Percentiles rank a stretch among this genome's conserved stretches.
Conservation (phyloP, 352 stramenopile species). For the Pythium oligandrum region DNA sequence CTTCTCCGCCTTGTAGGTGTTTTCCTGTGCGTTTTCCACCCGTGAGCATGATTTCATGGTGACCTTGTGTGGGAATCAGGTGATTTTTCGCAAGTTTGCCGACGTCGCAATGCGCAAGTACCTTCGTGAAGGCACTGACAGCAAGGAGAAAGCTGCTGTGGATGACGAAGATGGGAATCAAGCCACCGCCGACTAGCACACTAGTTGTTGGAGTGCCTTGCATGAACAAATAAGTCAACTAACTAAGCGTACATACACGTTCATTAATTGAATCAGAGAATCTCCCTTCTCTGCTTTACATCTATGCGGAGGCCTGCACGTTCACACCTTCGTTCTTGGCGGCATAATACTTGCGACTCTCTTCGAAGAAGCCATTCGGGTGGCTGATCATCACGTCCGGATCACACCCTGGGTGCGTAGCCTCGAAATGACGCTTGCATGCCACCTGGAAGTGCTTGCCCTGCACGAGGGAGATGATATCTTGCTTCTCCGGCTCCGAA, state of each 20-base stretch:
- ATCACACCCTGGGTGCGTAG: conserved; percentile 81
- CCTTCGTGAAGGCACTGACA: conserved; percentile 27
- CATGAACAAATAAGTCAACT: no score
- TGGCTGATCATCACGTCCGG: conserved; percentile 96
- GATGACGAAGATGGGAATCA: conserved; percentile 12
- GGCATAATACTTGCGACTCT: conserved; percentile 92
- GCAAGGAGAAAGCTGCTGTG: conserved; percentile 7
- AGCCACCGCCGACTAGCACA: conserved; percentile 4
- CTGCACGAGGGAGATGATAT: conserved; percentile 91
- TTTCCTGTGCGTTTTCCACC: no score
- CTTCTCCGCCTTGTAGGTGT: conserved; percentile 56
- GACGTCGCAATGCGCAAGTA: conserved; percentile 68
- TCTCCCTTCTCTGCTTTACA: neutral
- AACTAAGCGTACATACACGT: no score
- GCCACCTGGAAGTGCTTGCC: conserved; percentile 97
- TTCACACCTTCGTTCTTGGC: conserved; percentile 74
- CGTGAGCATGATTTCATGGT: neutral
- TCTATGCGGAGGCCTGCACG: conserved; percentile 25
- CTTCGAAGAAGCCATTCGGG: conserved; percentile 98
- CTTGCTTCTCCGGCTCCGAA: conserved; percentile 82
- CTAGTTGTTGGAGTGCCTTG: no score
- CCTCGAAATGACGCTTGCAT: conserved; percentile 97
- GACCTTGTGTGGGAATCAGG: conserved; percentile 16
- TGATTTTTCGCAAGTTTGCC: conserved; percentile 63
- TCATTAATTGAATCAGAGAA: neutral